phyloP scores from a whole-genome alignment of 352 stramenopile species.

The Globisporangium paroecandrum region DNA sequence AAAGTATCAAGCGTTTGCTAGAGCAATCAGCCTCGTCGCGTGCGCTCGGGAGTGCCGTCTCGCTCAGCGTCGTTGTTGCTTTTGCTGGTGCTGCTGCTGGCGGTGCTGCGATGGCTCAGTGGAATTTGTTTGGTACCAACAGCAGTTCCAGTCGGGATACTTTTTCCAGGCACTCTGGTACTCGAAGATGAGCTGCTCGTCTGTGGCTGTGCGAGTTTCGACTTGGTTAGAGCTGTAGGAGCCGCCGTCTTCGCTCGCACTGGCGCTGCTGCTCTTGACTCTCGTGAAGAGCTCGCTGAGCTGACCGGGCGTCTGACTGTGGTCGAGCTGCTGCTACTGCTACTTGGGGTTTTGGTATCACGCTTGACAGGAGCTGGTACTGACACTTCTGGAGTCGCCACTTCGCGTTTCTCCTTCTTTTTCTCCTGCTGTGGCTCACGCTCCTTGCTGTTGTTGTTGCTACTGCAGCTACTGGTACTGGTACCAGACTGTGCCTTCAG shows the following conservation, averaged over 20 bases:
- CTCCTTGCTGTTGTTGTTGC: constrained; percentile 13
- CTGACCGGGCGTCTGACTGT: not conserved
- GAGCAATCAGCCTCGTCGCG: constrained; percentile 13
- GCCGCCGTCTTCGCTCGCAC: not conserved
- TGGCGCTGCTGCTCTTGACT: not conserved
- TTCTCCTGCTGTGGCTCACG: constrained; percentile 1
- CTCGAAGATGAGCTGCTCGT: not conserved
- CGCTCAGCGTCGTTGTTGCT: constrained; percentile 31
- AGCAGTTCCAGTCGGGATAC: not conserved
- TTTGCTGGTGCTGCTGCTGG: constrained; percentile 13
- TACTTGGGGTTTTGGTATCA: constrained; percentile 1
- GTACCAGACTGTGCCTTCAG: constrained; percentile 23
- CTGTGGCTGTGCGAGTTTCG: not conserved
- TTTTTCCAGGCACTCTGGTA: not conserved
- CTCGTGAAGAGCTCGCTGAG: constrained; percentile 6
- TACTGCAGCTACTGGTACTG: constrained; percentile 15
- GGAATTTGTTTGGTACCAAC: constrained; percentile 3
- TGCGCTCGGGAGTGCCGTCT: constrained; percentile 20
- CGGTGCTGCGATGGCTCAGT: constrained; percentile 8
- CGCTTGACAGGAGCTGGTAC: not conserved
- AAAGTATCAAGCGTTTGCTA: not conserved
- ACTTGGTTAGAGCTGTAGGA: not conserved
- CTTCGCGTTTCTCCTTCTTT: constrained; percentile 8
- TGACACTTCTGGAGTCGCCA: not conserved
- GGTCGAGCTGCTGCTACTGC: not conserved